phyloP scores from a whole-genome alignment of 495 filamentous ascomycete genomes.

The Xylaria flabelliformis region DNA sequence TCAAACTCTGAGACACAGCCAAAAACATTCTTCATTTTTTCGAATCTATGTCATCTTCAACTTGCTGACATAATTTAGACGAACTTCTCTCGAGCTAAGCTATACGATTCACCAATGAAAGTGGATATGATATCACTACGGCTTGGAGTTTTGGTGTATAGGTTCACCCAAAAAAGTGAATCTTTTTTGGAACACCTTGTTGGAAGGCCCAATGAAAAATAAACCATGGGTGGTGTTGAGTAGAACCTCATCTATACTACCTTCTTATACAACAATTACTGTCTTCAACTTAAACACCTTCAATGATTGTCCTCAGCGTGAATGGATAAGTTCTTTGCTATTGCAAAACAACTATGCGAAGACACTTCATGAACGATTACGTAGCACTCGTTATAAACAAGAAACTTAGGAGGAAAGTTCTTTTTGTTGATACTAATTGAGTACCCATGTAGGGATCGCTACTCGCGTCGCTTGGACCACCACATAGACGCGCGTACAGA shows the following conservation, averaged over 20 bases:
- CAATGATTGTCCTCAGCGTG: not conserved
- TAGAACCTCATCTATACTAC: not conserved
- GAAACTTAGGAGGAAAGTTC: too few species aligned
- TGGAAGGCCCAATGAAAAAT: not conserved
- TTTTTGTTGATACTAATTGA: too few species aligned
- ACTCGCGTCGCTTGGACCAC: too few species aligned
- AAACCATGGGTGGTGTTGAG: not conserved
- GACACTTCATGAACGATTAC: too few species aligned
- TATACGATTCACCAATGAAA: not conserved
- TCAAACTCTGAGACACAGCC: constrained; percentile 19
- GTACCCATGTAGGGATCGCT: too few species aligned
- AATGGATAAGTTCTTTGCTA: not conserved
- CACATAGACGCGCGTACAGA: too few species aligned
- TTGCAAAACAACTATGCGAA: not conserved
- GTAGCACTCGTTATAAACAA: too few species aligned
- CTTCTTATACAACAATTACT: not conserved
- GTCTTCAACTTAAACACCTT: not conserved
- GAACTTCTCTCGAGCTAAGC: not conserved
- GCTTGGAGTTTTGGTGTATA: not conserved
- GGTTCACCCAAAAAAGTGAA: not conserved
- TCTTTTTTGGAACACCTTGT: not conserved
- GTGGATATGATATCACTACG: not conserved
- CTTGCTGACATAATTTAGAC: not conserved
- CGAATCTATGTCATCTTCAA: not conserved
- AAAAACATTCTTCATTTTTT: not conserved